Evolutionary conservation across 225 moss, liverwort and hornwort species (phyloP).

Genomic region (Physcomitrium patens): DNA sequence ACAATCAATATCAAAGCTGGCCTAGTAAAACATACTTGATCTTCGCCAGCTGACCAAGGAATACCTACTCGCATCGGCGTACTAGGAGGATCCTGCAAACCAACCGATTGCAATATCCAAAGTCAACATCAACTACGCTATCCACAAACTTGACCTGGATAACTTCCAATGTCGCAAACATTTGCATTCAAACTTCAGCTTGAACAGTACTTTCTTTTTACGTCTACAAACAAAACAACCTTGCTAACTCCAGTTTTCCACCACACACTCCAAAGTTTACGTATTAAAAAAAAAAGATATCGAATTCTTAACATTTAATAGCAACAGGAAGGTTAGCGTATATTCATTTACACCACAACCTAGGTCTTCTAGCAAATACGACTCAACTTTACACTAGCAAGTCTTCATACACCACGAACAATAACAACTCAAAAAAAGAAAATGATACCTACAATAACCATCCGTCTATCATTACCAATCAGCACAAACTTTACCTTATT

Average conservation of each 20-base stretch:
- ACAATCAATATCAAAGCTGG: neutral
- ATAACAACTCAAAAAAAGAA: too few species aligned
- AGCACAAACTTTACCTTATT: conserved; percentile 56
- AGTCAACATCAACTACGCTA: neutral
- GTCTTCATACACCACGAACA: too few species aligned
- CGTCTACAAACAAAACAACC: too few species aligned
- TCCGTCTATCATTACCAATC: too few species aligned
- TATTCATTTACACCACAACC: neutral
- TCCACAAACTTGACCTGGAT: neutral
- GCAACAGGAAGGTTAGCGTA: neutral
- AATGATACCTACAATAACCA: too few species aligned
- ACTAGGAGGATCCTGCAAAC: conserved; percentile 62
- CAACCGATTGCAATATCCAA: conserved; percentile 16
- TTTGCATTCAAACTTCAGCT: too few species aligned
- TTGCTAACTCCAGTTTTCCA: too few species aligned
- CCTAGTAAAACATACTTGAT: conserved; percentile 55
- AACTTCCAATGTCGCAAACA: neutral
- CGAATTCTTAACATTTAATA: neutral
- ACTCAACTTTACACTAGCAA: neutral
- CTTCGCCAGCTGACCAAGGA: conserved; percentile 86
- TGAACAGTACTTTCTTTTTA: too few species aligned
- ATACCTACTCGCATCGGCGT: conserved; percentile 74
- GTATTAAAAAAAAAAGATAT: too few species aligned
- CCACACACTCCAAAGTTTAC: too few species aligned
- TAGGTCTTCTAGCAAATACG: neutral